Percentiles rank a stretch among this genome's conserved stretches.
These are phyloP conservation scores for Thuja plicata DNA, from an alignment of 83 land plant species.

Conservation along the genomic window DNA sequence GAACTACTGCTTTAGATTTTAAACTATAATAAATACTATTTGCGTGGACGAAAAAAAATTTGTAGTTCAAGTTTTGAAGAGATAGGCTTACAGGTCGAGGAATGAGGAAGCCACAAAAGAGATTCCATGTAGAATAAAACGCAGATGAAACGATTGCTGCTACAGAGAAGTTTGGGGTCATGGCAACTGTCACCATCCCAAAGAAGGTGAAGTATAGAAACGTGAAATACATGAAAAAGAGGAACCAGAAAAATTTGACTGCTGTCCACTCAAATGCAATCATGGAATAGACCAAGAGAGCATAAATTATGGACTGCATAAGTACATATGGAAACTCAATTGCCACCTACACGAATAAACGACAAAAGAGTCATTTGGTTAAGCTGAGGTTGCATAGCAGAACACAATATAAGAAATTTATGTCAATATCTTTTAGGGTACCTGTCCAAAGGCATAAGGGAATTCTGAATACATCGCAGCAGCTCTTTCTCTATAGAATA, in stretches of 20 bases:
- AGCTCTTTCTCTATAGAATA: slow-evolving; percentile 28
- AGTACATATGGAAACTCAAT: slow-evolving; percentile 40
- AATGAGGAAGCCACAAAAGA: slow-evolving; percentile 37
- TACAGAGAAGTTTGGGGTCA: slow-evolving; percentile 32
- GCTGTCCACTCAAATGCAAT: slow-evolving; percentile 40
- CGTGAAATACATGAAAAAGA: slow-evolving; percentile 27
- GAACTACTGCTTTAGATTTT: neutral
- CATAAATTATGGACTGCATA: slow-evolving; percentile 19
- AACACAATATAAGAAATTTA: neutral
- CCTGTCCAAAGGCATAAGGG: slow-evolving; percentile 30
- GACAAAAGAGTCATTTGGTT: neutral
- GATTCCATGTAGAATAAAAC: slow-evolving; percentile 28
- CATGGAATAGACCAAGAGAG: slow-evolving; percentile 27
- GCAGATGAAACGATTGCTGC: slow-evolving; percentile 32
- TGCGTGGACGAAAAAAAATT: neutral
- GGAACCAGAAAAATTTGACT: slow-evolving; percentile 32
- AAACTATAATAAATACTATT: neutral
- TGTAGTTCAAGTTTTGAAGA: neutral
- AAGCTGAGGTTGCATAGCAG: neutral
- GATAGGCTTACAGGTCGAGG: slow-evolving; percentile 28
- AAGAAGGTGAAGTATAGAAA: slow-evolving; percentile 44
- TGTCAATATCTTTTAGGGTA: neutral
- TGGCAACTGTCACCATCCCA: slow-evolving; percentile 37
- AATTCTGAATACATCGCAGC: slow-evolving; percentile 37
- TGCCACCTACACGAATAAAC: slow-evolving; percentile 28